Evolutionary conservation across 2,329 filamentous ascomycete species (phyloP).

Genomic region (Diaporthe sp.): DNA sequence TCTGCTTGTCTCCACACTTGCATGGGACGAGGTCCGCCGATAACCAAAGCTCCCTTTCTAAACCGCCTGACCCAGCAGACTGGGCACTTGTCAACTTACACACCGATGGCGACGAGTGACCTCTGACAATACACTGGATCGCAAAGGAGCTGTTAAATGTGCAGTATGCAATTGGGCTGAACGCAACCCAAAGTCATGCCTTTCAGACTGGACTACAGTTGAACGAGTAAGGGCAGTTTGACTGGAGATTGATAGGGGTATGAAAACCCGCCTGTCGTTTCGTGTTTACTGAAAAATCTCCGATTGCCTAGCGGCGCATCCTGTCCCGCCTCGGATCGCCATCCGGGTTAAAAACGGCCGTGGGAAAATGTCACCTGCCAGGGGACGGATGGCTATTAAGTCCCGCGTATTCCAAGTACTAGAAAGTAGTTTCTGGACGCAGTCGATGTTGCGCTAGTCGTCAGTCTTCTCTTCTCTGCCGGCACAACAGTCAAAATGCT

Average conservation of each 20-base stretch:
- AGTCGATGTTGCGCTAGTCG: neutral
- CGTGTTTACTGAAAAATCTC: constrained; percentile 9
- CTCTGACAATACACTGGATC: neutral
- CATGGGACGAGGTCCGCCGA: neutral
- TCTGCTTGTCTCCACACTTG: constrained; percentile 14
- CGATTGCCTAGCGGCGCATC: constrained; percentile 18
- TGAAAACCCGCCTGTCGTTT: constrained; percentile 10
- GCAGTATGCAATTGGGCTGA: neutral
- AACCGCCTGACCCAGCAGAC: neutral
- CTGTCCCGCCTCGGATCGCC: constrained; percentile 22
- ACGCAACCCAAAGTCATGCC: neutral
- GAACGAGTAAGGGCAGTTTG: constrained; percentile 2
- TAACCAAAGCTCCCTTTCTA: neutral
- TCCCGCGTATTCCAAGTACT: no score
- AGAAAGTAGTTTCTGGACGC: neutral
- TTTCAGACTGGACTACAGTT: neutral
- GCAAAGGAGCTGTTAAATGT: neutral
- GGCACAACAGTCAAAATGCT: neutral
- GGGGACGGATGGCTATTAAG: neutral
- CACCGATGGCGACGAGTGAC: no score
- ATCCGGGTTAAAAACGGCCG: constrained; percentile 21
- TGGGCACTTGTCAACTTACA: neutral
- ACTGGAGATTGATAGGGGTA: constrained; percentile 28
- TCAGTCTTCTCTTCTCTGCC: neutral
- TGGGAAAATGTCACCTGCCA: neutral